phyloP scores from a whole-genome alignment of 495 filamentous ascomycete genomes.

The Aspergillus heteromorphus region DNA sequence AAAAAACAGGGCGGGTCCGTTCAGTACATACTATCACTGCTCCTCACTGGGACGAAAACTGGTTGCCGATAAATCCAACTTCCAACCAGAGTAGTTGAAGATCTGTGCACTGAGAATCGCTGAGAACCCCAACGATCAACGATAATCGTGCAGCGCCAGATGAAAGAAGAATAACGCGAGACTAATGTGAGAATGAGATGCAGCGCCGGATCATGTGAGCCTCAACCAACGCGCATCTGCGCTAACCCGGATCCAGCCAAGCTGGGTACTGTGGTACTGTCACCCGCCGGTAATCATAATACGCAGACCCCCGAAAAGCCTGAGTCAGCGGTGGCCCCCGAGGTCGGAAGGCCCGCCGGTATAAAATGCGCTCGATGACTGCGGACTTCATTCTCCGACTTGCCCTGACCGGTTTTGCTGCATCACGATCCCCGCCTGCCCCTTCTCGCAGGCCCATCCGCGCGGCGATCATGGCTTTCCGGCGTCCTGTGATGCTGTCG shows the following conservation, averaged over 20 bases:
- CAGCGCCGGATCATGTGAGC: constrained; percentile 5
- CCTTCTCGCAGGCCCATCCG: constrained; percentile 9
- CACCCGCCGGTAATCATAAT: not conserved
- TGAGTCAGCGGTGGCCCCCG: constrained; percentile 37
- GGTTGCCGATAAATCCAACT: too few relatives aligned
- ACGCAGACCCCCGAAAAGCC: not conserved
- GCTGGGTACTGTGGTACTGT: constrained; percentile 7
- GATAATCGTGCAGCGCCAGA: not conserved
- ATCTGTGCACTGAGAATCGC: too few relatives aligned
- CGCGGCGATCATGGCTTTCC: constrained; percentile 43
- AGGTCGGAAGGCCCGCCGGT: constrained; percentile 29
- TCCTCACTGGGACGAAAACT: too few relatives aligned
- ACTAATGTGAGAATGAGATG: not conserved
- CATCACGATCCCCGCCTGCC: constrained; percentile 6
- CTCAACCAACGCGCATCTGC: not conserved
- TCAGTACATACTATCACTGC: too few relatives aligned
- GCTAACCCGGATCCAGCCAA: constrained; percentile 12
- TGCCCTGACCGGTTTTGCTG: constrained; percentile 5
- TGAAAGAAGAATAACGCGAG: too few relatives aligned
- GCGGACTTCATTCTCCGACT: constrained; percentile 21
- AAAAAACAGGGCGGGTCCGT: not conserved
- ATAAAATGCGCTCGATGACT: constrained; percentile 26
- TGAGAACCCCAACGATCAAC: not conserved
- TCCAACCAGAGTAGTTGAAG: too few relatives aligned
- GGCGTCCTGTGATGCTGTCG: constrained; percentile 41